Evolutionary conservation across 106 monocot genomes (phyloP).

Genomic region (Gastrodia elata): DNA sequence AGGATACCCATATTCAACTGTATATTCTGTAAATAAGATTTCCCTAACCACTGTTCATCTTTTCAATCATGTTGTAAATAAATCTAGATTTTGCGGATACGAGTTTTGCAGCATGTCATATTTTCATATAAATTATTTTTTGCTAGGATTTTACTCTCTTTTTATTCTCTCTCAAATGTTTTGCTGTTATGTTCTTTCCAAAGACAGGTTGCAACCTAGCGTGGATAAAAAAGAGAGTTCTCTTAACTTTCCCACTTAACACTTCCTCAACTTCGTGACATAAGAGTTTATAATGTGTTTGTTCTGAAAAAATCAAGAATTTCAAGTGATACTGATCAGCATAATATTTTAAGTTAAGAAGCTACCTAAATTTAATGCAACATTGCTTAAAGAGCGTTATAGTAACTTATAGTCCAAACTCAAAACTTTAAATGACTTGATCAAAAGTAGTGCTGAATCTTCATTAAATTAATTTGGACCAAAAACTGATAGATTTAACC

Average conservation of each 20-base stretch:
- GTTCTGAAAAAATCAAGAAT: background rate
- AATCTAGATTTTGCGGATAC: no score
- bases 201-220: background rate
- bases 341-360: background rate
- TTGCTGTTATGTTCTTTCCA: no score
- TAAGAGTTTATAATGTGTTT: background rate
- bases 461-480: background rate
- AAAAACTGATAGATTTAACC: conserved; percentile 22
- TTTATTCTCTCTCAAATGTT: no score
- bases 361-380: background rate
- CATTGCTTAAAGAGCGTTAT: background rate
- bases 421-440: background rate
- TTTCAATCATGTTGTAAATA: no score
- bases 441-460: background rate
- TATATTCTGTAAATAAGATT: no score
- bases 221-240: conserved; percentile 1
- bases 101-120: no score
- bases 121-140: no score
- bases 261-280: background rate
- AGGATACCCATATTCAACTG: no score
- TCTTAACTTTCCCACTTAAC: background rate
- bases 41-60: no score
- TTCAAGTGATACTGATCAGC: background rate
- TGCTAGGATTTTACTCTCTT: no score
- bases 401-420: background rate